phyloP scores from a whole-genome alignment of 345 rosid genomes.

The Triadica sebifera region DNA sequence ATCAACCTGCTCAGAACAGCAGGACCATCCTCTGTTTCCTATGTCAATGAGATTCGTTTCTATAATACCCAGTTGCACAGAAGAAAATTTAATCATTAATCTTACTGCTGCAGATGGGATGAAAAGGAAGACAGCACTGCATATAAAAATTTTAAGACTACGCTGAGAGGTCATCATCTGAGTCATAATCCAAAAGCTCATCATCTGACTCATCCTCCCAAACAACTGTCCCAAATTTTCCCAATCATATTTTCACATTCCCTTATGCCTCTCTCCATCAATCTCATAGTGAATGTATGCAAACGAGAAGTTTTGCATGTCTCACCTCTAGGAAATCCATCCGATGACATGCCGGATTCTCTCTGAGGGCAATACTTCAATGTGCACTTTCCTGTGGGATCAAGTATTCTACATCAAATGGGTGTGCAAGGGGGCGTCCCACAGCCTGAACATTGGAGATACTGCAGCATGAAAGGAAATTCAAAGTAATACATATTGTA shows the following conservation, averaged over 20 bases:
- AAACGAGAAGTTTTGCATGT: slow-evolving; percentile 10
- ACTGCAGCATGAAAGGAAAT: slow-evolving; percentile 44
- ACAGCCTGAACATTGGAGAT: slow-evolving; percentile 59
- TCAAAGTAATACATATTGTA: neutral
- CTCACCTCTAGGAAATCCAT: neutral
- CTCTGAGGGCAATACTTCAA: slow-evolving; percentile 25
- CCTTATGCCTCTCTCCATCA: slow-evolving; percentile 35
- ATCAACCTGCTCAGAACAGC: neutral
- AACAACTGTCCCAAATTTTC: neutral
- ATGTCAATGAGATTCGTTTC: neutral
- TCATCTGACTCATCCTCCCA: slow-evolving; percentile 27
- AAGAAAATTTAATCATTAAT: neutral
- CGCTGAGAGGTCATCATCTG: neutral
- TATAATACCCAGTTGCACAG: no score
- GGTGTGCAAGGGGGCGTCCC: slow-evolving; percentile 57
- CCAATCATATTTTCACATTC: slow-evolving; percentile 37
- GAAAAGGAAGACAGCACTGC: no score
- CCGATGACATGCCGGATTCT: slow-evolving; percentile 7
- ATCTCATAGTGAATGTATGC: slow-evolving; percentile 18
- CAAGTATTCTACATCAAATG: slow-evolving; percentile 43
- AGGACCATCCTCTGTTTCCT: neutral
- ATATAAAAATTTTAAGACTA: neutral
- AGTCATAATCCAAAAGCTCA: slow-evolving; percentile 12
- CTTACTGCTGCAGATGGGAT: neutral
- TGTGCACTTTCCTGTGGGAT: slow-evolving; percentile 44